Conservation (phyloP, 177 flowering plant species). For the Vitis hybrid region DNA sequence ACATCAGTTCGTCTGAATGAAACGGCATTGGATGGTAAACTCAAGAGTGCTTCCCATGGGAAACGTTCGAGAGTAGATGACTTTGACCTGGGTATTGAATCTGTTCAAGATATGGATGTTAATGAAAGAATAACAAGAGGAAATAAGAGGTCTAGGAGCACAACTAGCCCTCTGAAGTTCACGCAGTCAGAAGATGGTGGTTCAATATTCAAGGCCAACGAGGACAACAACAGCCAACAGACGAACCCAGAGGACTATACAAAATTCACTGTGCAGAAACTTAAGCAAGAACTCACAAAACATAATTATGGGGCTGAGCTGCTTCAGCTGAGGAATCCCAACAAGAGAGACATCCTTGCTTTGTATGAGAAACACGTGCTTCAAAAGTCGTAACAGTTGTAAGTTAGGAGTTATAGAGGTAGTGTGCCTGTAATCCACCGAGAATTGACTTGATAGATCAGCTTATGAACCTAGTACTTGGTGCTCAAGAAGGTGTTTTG, state of each 20-base stretch:
- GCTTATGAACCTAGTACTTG: neutral
- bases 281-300: slow-evolving; percentile 86
- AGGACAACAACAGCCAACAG: slow-evolving; percentile 53
- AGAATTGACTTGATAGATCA: slow-evolving; percentile 13
- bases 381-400: slow-evolving; percentile 31
- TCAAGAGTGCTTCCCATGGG: slow-evolving; percentile 71
- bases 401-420: slow-evolving; percentile 20
- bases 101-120: slow-evolving; percentile 70
- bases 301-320: slow-evolving; percentile 85
- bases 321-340: slow-evolving; percentile 71
- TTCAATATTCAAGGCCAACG: slow-evolving; percentile 60
- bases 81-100: slow-evolving; percentile 59
- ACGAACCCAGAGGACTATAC: slow-evolving; percentile 65
- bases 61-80: slow-evolving; percentile 69
- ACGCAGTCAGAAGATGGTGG: slow-evolving; percentile 75
- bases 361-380: slow-evolving; percentile 79
- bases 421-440: slow-evolving; percentile 14
- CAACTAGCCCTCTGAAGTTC: slow-evolving; percentile 54
- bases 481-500: neutral
- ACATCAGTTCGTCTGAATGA: slow-evolving; percentile 74
- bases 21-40: slow-evolving; percentile 74
- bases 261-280: slow-evolving; percentile 73
- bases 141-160: slow-evolving; percentile 70
- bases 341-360: slow-evolving; percentile 75
- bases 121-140: slow-evolving; percentile 41